These are phyloP conservation scores for Ogataea kodamae DNA, from an alignment of 805 yeast genomes.

Conservation along the genomic window DNA sequence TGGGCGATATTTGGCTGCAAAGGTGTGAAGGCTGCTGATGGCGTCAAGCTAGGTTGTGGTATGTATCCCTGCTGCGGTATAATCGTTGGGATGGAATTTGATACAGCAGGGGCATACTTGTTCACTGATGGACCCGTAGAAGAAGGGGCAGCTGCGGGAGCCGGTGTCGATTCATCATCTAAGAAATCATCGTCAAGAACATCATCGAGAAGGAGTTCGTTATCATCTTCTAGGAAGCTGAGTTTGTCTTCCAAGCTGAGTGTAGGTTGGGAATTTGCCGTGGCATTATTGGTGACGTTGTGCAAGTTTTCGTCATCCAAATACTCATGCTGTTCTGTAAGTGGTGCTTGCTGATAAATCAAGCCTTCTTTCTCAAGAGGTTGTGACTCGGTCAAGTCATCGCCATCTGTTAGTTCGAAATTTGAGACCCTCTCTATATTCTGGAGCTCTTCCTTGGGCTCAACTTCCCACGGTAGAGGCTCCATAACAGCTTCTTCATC, in stretches of 20 bases:
- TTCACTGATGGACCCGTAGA: background rate
- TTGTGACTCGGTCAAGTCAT: too few relatives aligned
- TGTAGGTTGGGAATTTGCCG: slow-evolving; percentile 1
- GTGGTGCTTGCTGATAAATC: too few relatives aligned
- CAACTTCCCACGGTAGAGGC: slow-evolving; percentile 2
- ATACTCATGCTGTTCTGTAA: too few relatives aligned
- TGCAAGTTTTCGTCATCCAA: too few relatives aligned
- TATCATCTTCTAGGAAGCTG: slow-evolving; percentile 41
- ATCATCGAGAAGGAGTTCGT: slow-evolving; percentile 37
- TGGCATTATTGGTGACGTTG: background rate
- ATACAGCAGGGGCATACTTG: slow-evolving; percentile 6
- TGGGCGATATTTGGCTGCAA: background rate
- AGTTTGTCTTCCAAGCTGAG: slow-evolving; percentile 36
- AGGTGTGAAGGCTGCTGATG: slow-evolving; percentile 8
- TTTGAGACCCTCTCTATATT: too few relatives aligned
- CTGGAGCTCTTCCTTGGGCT: too few relatives aligned
- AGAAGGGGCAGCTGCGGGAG: slow-evolving; percentile 1
- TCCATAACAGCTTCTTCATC: slow-evolving; percentile 1
- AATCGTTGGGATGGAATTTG: background rate
- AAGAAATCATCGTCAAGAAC: slow-evolving; percentile 38
- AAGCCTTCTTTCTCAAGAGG: too few relatives aligned
- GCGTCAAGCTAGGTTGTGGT: slow-evolving; percentile 3
- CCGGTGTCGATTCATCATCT: slow-evolving; percentile 22
- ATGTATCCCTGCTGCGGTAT: background rate
- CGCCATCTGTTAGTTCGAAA: too few relatives aligned